These are phyloP conservation scores for Prunus armeniaca DNA, from an alignment of 306 rosid genomes.

Conservation along the genomic window DNA sequence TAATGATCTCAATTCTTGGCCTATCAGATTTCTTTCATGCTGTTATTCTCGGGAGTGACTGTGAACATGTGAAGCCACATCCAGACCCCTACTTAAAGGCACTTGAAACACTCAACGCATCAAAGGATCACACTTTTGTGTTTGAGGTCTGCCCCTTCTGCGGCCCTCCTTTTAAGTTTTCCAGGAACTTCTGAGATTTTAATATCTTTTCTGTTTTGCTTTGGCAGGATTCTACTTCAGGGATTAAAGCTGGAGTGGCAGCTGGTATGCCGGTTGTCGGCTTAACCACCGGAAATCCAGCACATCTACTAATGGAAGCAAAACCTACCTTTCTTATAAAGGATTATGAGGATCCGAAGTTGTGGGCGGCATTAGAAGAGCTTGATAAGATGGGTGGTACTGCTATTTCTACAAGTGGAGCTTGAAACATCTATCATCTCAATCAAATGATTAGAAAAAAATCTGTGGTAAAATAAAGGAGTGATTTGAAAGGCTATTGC, in stretches of 20 bases:
- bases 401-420: conserved; percentile 17
- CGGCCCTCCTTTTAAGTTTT: neutral
- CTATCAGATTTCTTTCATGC: conserved; percentile 78
- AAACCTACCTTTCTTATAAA: conserved; percentile 71
- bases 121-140: conserved; percentile 80
- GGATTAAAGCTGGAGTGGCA: conserved; percentile 90
- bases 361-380: conserved; percentile 87
- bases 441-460: neutral
- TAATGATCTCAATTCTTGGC: conserved; percentile 72
- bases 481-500: neutral
- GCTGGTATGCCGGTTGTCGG: conserved; percentile 94
- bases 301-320: conserved; percentile 60
- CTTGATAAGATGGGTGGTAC: conserved; percentile 58
- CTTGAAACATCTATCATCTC: conserved; percentile 13
- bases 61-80: conserved; percentile 86
- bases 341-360: conserved; percentile 71
- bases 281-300: conserved; percentile 73
- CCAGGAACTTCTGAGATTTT: neutral
- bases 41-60: conserved; percentile 71
- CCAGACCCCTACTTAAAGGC: conserved; percentile 92
- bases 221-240: conserved; percentile 79
- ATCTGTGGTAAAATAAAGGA: too few species aligned
- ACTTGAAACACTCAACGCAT: conserved; percentile 70
- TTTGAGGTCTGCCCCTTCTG: conserved; percentile 68
- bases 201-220: conserved; percentile 10